Conservation (phyloP, 78 protist species). For the Dictyostelium firmibasis region DNA sequence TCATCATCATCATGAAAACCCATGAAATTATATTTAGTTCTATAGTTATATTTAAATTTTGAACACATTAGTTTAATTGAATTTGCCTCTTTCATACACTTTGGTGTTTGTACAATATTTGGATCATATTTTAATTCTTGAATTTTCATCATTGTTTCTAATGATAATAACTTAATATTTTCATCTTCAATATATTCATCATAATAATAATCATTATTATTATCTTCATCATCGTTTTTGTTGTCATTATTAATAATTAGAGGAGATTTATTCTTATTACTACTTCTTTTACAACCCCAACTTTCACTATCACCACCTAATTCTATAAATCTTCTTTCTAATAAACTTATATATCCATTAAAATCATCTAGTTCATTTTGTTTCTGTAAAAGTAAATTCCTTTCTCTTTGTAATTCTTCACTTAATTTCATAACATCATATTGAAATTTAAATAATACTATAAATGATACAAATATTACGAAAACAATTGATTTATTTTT, state of each 20-base stretch:
- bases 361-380: neutral
- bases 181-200: neutral
- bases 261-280: neutral
- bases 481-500: neutral
- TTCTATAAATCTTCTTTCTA: conserved; percentile 14
- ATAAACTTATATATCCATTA: neutral
- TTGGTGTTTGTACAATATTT: neutral
- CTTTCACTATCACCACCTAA: conserved; percentile 35
- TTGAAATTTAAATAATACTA: conserved; percentile 4
- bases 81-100: conserved; percentile 17
- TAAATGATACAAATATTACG: neutral
- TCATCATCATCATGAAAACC: neutral
- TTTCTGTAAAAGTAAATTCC: neutral
- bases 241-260: neutral
- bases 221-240: neutral
- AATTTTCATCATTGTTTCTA: conserved; percentile 26
- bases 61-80: conserved; percentile 71
- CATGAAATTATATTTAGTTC: neutral
- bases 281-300: conserved; percentile 38
- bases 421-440: neutral
- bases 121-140: conserved; percentile 5
- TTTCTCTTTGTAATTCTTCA: neutral
- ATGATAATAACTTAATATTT: neutral
- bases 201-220: neutral
- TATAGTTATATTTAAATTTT: conserved; percentile 1